Conservation (phyloP, 306 rosid species). For the Lithocarpus polystachyus region DNA sequence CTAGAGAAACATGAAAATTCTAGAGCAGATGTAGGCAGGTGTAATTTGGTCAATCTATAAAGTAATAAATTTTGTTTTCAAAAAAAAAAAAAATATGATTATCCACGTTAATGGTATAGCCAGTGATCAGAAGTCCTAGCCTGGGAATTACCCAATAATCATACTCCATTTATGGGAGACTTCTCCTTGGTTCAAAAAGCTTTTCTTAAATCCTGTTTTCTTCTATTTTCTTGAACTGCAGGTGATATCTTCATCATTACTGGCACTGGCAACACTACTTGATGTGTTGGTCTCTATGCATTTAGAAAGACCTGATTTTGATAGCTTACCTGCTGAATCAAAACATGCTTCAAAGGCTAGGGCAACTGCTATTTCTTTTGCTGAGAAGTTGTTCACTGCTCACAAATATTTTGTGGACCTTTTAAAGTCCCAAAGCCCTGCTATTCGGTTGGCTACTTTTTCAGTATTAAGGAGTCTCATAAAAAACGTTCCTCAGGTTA, state of each 20-base stretch:
- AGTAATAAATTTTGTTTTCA: too few species aligned
- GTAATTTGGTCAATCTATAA: too few species aligned
- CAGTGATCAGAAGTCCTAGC: background rate
- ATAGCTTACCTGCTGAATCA: conserved; percentile 52
- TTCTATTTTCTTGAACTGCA: conserved; percentile 32
- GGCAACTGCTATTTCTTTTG: conserved; percentile 66
- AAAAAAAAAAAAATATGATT: background rate
- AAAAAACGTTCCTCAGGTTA: conserved; percentile 69
- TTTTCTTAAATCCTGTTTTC: conserved; percentile 16
- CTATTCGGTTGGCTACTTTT: conserved; percentile 83
- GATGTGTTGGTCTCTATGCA: conserved; percentile 67
- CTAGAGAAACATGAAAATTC: background rate
- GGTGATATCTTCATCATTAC: conserved; percentile 87
- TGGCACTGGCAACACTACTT: conserved; percentile 88
- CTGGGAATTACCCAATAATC: background rate
- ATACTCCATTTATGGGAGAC: background rate
- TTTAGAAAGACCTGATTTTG: conserved; percentile 50
- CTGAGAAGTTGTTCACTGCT: conserved; percentile 69
- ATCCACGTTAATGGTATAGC: background rate
- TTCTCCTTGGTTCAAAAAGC: background rate
- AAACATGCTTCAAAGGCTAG: conserved; percentile 78
- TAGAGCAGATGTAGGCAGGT: too few species aligned
- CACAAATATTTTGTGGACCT: conserved; percentile 67
- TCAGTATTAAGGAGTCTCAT: conserved; percentile 67
- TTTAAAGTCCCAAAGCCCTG: conserved; percentile 66